Base-by-base conservation (phyloP, 768 basidiomycete species). In the Phylloporus sp. region DNA sequence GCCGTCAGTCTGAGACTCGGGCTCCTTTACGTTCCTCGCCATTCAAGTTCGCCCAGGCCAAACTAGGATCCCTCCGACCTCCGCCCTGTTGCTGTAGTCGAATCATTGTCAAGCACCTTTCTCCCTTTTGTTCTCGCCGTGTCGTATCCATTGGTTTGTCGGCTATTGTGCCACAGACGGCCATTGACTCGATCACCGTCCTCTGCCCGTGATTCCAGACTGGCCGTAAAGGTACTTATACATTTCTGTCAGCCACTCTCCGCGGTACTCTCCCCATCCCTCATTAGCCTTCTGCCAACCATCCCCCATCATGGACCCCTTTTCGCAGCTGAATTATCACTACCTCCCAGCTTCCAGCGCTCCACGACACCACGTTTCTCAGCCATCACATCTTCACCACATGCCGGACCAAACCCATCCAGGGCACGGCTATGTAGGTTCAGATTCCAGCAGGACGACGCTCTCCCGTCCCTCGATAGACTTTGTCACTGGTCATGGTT, bases 181-280 rank as follows among this genome's bases (percentile, higher is more conserved):
- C 41, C 21, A 23, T 39, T 33, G 33, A 18, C 35, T 27, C 34
- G 26, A 38, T 31, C 33, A 20, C 21, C 24, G 15, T 46, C 28
- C 21, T 28, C 31, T 46, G 9, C 26, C 40, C 21, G 43, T 41
- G 34, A 43, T 34, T 26, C 21, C 24, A 22, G 28, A 24, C 11
- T 14, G 40, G 40, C 29, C 39, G 26, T 33, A 13, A 42, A 52
- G 55, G 61, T 61, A 57, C 50, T 41, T 57, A 46, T 51, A 32
- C 20, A 1, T n/a, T n/a, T 28, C 35, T 37, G 6, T 23, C 22
- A 55, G 37, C 20, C 31, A 46, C 33, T 10, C 52, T 29, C 40
- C 14, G 15, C 15, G 4, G 20, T 27, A 9, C n/a, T 13, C 27
- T n/a, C n/a, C n/a, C n/a, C n/a, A n/a, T n/a, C n/a, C n/a, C n/a